These are phyloP conservation scores for Candida boleticola DNA, from an alignment of 805 yeast species.

Conservation along the genomic window DNA sequence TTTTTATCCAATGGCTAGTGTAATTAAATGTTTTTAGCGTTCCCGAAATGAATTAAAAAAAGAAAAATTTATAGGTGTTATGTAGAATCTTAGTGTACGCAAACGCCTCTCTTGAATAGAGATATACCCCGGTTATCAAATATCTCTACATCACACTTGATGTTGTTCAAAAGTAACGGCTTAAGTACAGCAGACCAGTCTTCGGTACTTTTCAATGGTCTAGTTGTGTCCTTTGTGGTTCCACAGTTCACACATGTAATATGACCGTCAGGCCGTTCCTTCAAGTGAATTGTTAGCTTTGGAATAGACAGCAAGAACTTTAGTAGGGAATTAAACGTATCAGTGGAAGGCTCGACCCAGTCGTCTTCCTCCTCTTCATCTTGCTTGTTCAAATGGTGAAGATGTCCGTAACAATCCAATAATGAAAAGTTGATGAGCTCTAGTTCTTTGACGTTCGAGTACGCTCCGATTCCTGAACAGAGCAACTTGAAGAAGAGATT, in stretches of 20 bases:
- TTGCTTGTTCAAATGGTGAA: slow-evolving; percentile 14
- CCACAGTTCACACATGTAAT: slow-evolving; percentile 3
- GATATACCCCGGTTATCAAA: slow-evolving; percentile 5
- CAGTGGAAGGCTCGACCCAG: slow-evolving; percentile 19
- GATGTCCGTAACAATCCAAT: slow-evolving; percentile 14
- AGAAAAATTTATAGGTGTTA: background rate
- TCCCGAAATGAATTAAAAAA: no score
- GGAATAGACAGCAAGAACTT: slow-evolving; percentile 9
- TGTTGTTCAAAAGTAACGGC: slow-evolving; percentile 14
- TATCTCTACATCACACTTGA: slow-evolving; percentile 7
- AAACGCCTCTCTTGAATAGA: slow-evolving; percentile 2
- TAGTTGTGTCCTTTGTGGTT: slow-evolving; percentile 10
- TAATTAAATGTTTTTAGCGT: no score
- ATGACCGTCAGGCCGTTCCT: slow-evolving; percentile 14
- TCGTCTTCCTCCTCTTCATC: slow-evolving; percentile 13
- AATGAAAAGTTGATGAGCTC: slow-evolving; percentile 33
- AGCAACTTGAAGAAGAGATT: slow-evolving; percentile 28
- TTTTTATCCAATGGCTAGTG: background rate
- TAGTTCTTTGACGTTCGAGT: slow-evolving; percentile 22
- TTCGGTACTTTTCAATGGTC: background rate
- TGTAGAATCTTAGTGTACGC: background rate
- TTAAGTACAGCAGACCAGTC: slow-evolving; percentile 20
- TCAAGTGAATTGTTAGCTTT: slow-evolving; percentile 22
- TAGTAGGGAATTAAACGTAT: slow-evolving; percentile 22
- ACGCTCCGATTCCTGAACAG: slow-evolving; percentile 35